Percentiles rank a stretch among this genome's conserved stretches.
Evolutionary conservation across 73 alveolate genomes (phyloP).

Genomic region (Tetrahymena thermophila): DNA sequence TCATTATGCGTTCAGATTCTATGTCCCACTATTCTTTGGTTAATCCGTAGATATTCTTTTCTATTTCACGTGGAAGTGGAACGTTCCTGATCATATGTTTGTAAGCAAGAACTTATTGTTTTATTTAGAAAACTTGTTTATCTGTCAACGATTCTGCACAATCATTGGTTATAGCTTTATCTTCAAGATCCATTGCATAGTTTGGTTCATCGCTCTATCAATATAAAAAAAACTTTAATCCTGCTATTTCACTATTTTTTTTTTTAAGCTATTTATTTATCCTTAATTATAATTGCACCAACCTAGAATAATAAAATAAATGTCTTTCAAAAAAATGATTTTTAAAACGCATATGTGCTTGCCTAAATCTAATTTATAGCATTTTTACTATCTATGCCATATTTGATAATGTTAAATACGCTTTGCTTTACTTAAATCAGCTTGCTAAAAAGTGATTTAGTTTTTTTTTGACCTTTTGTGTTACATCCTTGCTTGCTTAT

Average conservation of each 20-base stretch:
- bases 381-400: background rate
- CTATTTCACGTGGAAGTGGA: slow-evolving; percentile 23
- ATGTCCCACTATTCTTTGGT: slow-evolving; percentile 19
- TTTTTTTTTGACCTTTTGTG: too few relatives aligned
- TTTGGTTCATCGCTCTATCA: background rate
- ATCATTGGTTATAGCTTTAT: background rate
- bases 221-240: background rate
- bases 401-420: too few relatives aligned
- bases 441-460: background rate
- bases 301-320: background rate
- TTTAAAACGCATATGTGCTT: too few relatives aligned
- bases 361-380: background rate
- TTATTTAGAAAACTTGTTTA: slow-evolving; percentile 21
- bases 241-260: background rate
- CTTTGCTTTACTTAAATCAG: background rate
- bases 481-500: background rate
- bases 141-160: slow-evolving; percentile 8
- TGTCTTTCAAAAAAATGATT: too few relatives aligned
- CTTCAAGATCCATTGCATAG: background rate
- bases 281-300: background rate
- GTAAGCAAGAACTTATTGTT: slow-evolving; percentile 11
- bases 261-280: background rate
- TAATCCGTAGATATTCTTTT: slow-evolving; percentile 21
- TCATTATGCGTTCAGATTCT: slow-evolving; percentile 21
- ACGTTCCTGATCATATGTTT: slow-evolving; percentile 17